Conservation (phyloP, 768 basidiomycete genomes). For the Calocera viscosa region DNA sequence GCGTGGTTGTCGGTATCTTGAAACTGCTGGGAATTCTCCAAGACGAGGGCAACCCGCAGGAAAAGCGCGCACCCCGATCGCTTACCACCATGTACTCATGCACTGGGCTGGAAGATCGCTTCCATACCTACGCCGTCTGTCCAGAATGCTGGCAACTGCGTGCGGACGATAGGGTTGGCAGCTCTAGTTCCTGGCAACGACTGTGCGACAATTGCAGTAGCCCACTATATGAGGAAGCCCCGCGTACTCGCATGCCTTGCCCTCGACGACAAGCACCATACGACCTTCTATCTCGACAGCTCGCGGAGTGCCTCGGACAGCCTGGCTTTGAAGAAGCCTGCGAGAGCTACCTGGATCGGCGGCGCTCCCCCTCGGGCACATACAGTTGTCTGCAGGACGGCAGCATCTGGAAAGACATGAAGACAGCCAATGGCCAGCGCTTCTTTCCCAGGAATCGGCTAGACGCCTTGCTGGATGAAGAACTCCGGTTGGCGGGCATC, state of each 20-base stretch:
- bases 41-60: neutral
- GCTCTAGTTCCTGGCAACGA: neutral
- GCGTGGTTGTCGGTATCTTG: neutral
- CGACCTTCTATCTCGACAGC: neutral
- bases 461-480: neutral
- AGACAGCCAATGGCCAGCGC: neutral
- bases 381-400: too few relatives aligned
- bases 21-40: neutral
- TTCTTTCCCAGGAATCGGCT: slow-evolving; percentile 1
- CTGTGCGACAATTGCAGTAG: neutral
- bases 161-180: neutral
- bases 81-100: neutral
- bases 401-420: neutral
- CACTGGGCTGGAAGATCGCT: neutral
- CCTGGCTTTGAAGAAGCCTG: neutral
- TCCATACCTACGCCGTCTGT: neutral
- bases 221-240: neutral
- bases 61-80: neutral
- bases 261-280: neutral
- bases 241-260: neutral
- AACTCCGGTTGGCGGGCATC: neutral
- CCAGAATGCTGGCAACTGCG: neutral
- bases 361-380: too few relatives aligned
- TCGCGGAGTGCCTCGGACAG: neutral
- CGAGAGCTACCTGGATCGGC: neutral